These are phyloP conservation scores for Lolium perenne DNA, from an alignment of 176 grass and related monocot species.

Conservation along the genomic window DNA sequence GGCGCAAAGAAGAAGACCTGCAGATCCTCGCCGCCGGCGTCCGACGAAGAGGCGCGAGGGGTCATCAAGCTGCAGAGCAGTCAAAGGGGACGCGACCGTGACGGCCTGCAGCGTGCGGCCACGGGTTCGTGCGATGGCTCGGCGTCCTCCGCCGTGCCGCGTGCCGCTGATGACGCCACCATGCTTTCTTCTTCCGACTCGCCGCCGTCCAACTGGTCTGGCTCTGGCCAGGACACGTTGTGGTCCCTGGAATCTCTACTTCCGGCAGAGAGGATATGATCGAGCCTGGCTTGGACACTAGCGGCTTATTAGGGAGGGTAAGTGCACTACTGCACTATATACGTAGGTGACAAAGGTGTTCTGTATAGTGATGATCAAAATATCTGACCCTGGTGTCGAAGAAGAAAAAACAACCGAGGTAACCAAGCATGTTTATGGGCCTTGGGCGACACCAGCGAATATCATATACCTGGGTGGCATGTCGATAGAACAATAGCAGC, in stretches of 20 bases:
- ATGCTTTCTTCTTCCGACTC: constrained; percentile 19
- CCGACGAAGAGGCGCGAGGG: neutral
- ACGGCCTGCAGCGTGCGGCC: neutral
- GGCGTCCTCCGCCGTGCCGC: too few species aligned
- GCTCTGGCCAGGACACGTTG: constrained; percentile 29
- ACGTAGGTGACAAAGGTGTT: neutral
- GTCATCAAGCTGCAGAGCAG: neutral
- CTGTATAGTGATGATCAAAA: neutral
- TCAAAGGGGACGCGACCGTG: neutral
- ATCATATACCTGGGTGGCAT: neutral
- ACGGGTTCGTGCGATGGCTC: constrained; percentile 32
- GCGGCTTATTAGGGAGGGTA: too few species aligned
- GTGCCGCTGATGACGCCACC: neutral
- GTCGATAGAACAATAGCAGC: neutral
- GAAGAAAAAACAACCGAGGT: constrained; percentile 10
- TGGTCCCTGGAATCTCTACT: constrained; percentile 46
- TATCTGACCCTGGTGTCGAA: neutral
- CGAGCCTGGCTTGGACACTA: too few species aligned
- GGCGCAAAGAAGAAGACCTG: constrained; percentile 1
- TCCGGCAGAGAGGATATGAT: neutral
- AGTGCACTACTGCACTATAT: too few species aligned
- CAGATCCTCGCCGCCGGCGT: neutral
- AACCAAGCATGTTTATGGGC: neutral
- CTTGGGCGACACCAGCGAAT: neutral
- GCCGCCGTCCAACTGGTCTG: constrained; percentile 30